These are phyloP conservation scores for Pleoardoris graminearum DNA, from an alignment of 2,329 filamentous ascomycete genomes.

Conservation along the genomic window DNA sequence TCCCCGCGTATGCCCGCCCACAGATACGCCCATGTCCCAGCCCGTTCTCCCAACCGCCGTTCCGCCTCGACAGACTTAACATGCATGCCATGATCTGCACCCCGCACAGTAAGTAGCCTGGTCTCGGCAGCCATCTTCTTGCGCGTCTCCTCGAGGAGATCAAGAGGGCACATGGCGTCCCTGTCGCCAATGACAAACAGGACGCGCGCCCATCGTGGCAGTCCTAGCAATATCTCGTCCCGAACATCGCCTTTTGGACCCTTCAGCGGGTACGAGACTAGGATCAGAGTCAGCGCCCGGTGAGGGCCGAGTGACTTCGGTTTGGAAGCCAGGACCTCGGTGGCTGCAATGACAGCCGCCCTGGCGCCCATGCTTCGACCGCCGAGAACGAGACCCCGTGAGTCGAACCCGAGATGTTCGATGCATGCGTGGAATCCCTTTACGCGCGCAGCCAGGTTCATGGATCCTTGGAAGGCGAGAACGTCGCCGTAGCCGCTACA, in stretches of 20 bases:
- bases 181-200: conserved; percentile 46
- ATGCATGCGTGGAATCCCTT: conserved; percentile 46
- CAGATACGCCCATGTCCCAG: conserved; percentile 39
- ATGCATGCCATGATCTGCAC: conserved; percentile 50
- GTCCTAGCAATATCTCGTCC: conserved; percentile 45
- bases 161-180: conserved; percentile 29
- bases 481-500: conserved; percentile 39
- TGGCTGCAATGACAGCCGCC: conserved; percentile 47
- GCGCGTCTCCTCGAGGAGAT: conserved; percentile 30
- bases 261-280: conserved; percentile 49
- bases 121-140: conserved; percentile 44
- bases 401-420: conserved; percentile 17
- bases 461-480: conserved; percentile 47
- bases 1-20: conserved; percentile 39
- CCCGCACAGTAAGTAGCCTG: conserved; percentile 43
- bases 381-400: conserved; percentile 31
- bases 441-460: conserved; percentile 46
- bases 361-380: conserved; percentile 52
- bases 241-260: conserved; percentile 42
- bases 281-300: too few relatives aligned
- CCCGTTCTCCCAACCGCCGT: conserved; percentile 33
- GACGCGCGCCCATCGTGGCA: conserved; percentile 36
- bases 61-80: conserved; percentile 31
- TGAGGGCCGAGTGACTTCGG: too few relatives aligned
- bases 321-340: conserved; percentile 17